Base-by-base conservation (phyloP, 352 stramenopile species). In the Pythium vanterpoolii region DNA sequence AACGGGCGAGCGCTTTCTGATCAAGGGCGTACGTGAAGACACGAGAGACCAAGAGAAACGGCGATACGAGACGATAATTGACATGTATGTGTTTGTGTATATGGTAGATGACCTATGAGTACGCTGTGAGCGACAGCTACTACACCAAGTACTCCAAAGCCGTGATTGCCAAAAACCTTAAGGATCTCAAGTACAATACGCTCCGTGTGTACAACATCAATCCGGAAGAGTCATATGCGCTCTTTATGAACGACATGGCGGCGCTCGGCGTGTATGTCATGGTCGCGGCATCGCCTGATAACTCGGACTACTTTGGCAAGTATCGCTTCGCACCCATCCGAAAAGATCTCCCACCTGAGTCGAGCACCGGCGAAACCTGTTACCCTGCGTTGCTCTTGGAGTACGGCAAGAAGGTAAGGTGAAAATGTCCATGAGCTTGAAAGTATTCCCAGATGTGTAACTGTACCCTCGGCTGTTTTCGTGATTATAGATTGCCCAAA, bases 171-270 rank as follows among this genome's bases (percentile, higher is more conserved):
- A 56, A 77, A 55, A 82, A 88, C 36, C 69, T 95, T 11, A 75
- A 81, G 31, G 85, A 76, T 0, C 78, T 95, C 43, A 62, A 93
- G 33, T 91, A 83, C 64, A 95, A 95, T 69, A 93, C 83, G 36
- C 65, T 95, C 33, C 83, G 86, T 56, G 68, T 95, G 43, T 95
- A 95, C 73, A 90, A 95, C 59, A 87, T 93, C 50, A 93, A 95
- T 68, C 86, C 86, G 7, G 73, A 83, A 10, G 76, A 83, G 46
- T 91, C 80, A 43, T 95, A 95, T 61, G 74, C 73, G 65, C 74
- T 86, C 2, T 95, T 95, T 54, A 95, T 95, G 86, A 77, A 31
- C 24, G 83, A 93, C 60, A 95, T 95, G 86, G 83, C 73, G 0
- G 66, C 50, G 18, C 59, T 91, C 2, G 79, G 80, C 39, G 77